phyloP scores from a whole-genome alignment of 2,329 filamentous ascomycete species.

The Clarireedia hainanense region DNA sequence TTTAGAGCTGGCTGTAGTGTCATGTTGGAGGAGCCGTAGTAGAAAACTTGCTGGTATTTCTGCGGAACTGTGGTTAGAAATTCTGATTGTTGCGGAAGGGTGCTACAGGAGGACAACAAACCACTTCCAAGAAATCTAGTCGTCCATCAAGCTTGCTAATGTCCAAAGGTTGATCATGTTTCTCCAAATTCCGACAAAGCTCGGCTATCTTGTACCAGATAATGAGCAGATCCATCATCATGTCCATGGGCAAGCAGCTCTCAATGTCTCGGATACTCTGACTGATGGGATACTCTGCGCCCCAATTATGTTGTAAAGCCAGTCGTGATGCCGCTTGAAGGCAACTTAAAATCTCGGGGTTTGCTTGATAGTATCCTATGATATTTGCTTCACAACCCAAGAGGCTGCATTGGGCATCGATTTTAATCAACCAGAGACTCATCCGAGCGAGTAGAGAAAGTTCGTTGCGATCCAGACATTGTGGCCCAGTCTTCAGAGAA shows the following conservation, averaged over 20 bases:
- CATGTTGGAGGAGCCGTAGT: constrained; percentile 12
- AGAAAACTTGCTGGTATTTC: constrained; percentile 3
- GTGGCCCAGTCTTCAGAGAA: background rate
- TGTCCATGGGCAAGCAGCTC: constrained; percentile 11
- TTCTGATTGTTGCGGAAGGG: background rate
- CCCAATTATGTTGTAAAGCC: constrained; percentile 14
- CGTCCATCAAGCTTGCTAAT: background rate
- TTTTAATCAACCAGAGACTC: constrained; percentile 12
- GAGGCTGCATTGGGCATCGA: constrained; percentile 14
- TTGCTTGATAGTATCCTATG: constrained; percentile 8
- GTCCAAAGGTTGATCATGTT: background rate
- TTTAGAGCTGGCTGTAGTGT: constrained; percentile 12
- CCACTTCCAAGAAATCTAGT: background rate
- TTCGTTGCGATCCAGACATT: background rate
- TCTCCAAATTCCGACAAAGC: background rate
- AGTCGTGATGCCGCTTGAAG: constrained; percentile 9
- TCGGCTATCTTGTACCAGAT: constrained; percentile 6
- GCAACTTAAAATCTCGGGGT: background rate
- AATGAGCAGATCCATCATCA: constrained; percentile 13
- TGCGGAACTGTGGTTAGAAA: background rate
- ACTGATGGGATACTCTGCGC: constrained; percentile 10
- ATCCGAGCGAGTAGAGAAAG: constrained; percentile 9
- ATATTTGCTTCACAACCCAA: constrained; percentile 10
- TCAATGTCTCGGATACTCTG: constrained; percentile 15
- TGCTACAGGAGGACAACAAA: background rate